phyloP scores from a whole-genome alignment of 768 basidiomycete genomes.

The Mycena filopes region DNA sequence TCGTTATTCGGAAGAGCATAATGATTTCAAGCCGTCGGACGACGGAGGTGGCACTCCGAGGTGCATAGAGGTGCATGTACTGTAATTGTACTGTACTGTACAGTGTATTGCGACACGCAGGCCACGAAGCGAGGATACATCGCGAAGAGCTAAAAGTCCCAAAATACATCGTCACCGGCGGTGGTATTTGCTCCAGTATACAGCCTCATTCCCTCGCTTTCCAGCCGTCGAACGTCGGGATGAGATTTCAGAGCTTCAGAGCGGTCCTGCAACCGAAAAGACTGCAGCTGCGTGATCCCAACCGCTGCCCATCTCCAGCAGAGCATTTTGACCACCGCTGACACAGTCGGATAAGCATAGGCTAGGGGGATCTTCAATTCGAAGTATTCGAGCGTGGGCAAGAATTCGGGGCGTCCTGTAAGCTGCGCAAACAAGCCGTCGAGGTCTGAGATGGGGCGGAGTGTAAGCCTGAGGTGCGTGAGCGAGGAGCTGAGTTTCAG shows the following conservation, averaged over 20 bases:
- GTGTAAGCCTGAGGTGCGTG: background rate
- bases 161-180: too few species aligned
- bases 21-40: too few species aligned
- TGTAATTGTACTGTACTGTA: too few species aligned
- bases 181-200: too few species aligned
- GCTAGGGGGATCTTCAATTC: background rate
- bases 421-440: background rate
- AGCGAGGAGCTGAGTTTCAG: background rate
- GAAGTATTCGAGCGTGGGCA: slow-evolving; percentile 17
- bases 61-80: too few species aligned
- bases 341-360: background rate
- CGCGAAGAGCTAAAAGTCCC: too few species aligned
- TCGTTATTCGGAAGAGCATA: too few species aligned
- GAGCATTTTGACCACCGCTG: slow-evolving; percentile 2
- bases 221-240: background rate
- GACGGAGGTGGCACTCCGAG: too few species aligned
- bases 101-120: too few species aligned
- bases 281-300: slow-evolving; percentile 9
- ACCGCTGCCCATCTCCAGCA: slow-evolving; percentile 10
- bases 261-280: background rate
- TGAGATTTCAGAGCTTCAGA: too few species aligned
- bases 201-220: background rate
- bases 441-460: background rate
- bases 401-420: background rate
- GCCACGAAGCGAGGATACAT: too few species aligned